These are phyloP conservation scores for Penicillium flavigenum DNA, from an alignment of 495 filamentous ascomycete species.

Conservation along the genomic window DNA sequence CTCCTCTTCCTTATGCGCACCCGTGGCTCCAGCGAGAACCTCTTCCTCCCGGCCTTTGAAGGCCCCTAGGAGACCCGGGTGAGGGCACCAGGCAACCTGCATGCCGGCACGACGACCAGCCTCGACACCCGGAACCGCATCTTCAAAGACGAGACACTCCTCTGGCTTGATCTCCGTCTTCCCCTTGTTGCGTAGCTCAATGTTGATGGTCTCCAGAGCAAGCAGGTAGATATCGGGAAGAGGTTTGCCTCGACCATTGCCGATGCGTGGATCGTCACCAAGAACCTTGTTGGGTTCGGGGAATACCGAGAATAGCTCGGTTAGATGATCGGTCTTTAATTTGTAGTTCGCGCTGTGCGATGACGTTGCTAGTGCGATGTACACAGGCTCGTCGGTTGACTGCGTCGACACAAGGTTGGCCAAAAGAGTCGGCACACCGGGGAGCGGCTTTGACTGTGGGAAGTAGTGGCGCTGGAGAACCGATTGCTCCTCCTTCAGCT, in stretches of 20 bases:
- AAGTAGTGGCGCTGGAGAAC: conserved; percentile 70
- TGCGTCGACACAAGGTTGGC: conserved; percentile 44
- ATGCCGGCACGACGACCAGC: conserved; percentile 89
- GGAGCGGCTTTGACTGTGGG: conserved; percentile 68
- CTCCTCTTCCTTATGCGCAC: conserved; percentile 59
- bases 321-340: conserved; percentile 76
- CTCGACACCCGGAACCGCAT: conserved; percentile 90
- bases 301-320: conserved; percentile 73
- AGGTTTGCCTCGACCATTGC: conserved; percentile 81
- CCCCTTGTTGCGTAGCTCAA: conserved; percentile 54
- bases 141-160: conserved; percentile 96
- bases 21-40: conserved; percentile 81
- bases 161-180: conserved; percentile 70
- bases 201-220: conserved; percentile 83
- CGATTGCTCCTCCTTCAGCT: conserved; percentile 58
- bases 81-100: conserved; percentile 92
- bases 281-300: conserved; percentile 64
- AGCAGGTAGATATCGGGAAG: conserved; percentile 92
- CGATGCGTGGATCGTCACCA: conserved; percentile 84
- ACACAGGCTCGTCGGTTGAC: conserved; percentile 51
- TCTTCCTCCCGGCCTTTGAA: conserved; percentile 73
- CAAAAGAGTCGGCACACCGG: conserved; percentile 73
- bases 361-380: conserved; percentile 86
- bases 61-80: conserved; percentile 72
- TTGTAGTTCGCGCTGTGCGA: conserved; percentile 67